phyloP scores from a whole-genome alignment of 2,329 filamentous ascomycete genomes.

The Colletotrichum siamense region DNA sequence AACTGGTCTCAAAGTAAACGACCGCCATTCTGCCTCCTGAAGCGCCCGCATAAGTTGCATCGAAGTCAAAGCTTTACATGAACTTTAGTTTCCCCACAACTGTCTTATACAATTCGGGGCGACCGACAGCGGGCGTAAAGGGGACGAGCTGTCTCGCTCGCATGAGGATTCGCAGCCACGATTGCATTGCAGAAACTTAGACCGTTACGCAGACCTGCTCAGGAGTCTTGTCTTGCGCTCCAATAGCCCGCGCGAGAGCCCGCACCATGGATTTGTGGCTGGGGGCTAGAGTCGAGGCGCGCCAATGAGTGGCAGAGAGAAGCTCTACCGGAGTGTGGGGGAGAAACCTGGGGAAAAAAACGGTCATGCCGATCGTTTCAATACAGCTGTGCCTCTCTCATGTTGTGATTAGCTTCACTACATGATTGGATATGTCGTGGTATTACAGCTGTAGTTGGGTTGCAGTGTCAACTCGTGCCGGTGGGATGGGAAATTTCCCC shows the following conservation, averaged over 20 bases:
- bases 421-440: neutral
- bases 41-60: neutral
- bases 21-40: neutral
- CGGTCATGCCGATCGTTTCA: neutral
- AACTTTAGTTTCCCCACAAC: neutral
- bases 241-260: neutral
- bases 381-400: neutral
- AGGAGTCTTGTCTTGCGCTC: neutral
- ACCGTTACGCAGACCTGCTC: neutral
- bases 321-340: neutral
- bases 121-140: neutral
- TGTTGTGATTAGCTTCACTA: neutral
- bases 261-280: neutral
- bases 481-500: neutral
- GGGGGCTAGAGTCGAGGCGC: neutral
- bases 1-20: conserved; percentile 46
- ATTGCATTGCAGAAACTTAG: neutral
- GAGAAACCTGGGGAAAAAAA: neutral
- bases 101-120: neutral
- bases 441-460: neutral
- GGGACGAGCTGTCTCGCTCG: neutral
- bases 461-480: neutral
- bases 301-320: neutral
- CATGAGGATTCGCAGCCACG: neutral
- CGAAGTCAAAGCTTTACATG: neutral